Evolutionary conservation across 2,329 filamentous ascomycete species (phyloP).

Genomic region (Cordyceps cicadae): DNA sequence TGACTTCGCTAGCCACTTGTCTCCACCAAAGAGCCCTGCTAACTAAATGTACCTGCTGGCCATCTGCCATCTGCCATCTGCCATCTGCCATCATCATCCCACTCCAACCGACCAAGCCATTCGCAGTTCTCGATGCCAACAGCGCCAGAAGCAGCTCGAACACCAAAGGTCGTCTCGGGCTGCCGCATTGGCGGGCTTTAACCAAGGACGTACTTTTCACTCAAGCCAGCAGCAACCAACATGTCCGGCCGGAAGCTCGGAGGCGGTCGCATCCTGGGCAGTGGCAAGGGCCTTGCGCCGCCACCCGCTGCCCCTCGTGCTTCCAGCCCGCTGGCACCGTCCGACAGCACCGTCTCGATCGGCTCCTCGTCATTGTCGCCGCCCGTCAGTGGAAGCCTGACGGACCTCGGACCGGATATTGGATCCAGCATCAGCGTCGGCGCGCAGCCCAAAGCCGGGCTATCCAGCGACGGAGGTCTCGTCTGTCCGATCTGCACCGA

Average conservation of each 20-base stretch:
- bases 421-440: conserved; percentile 69
- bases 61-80: conserved; percentile 8
- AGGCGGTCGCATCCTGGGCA: conserved; percentile 85
- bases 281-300: conserved; percentile 72
- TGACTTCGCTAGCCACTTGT: background rate
- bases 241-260: conserved; percentile 86
- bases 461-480: conserved; percentile 50
- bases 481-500: conserved; percentile 97
- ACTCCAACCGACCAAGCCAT: background rate
- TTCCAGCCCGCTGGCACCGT: conserved; percentile 44
- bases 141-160: conserved; percentile 23
- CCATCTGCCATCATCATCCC: conserved; percentile 11
- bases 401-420: conserved; percentile 68
- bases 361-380: conserved; percentile 64
- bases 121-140: conserved; percentile 6
- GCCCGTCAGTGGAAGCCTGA: conserved; percentile 50
- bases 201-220: background rate
- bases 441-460: conserved; percentile 43
- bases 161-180: conserved; percentile 25
- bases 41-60: background rate
- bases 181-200: conserved; percentile 6
- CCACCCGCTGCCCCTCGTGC: conserved; percentile 39
- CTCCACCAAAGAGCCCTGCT: background rate
- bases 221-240: conserved; percentile 14
- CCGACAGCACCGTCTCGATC: conserved; percentile 68